Evolutionary conservation across 305 asterid genomes (phyloP).

Genomic region (Solanum hybrid): DNA sequence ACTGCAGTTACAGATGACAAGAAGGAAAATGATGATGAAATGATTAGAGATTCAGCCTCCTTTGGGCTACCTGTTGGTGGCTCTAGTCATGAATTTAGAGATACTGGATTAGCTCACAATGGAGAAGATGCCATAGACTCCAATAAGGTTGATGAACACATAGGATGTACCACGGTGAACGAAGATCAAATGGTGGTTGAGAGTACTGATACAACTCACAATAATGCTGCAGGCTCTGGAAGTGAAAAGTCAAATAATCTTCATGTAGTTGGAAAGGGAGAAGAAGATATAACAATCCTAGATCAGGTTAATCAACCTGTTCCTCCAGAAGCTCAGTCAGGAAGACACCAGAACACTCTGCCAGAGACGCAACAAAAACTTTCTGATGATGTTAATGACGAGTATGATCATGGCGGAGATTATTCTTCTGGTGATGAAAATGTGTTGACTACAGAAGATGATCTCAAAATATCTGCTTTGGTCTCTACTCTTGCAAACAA

Average conservation of each 20-base stretch:
- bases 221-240: conserved; percentile 5
- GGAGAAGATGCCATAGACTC: conserved; percentile 30
- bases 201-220: neutral
- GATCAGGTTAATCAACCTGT: conserved; percentile 23
- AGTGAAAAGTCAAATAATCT: neutral
- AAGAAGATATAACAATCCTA: neutral
- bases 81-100: conserved; percentile 30
- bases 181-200: conserved; percentile 9
- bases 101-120: neutral
- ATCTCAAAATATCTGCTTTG: conserved; percentile 63
- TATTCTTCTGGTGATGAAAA: conserved; percentile 75
- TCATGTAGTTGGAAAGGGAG: neutral
- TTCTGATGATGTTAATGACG: conserved; percentile 24
- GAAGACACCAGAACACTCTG: conserved; percentile 25
- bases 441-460: conserved; percentile 59
- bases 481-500: conserved; percentile 71
- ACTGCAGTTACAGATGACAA: conserved; percentile 19
- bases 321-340: conserved; percentile 11
- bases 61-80: conserved; percentile 32
- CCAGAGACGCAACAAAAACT: conserved; percentile 31
- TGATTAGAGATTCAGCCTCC: conserved; percentile 24
- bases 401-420: conserved; percentile 36
- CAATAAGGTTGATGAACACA: conserved; percentile 30
- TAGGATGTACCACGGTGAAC: neutral
- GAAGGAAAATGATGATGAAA: conserved; percentile 35